phyloP scores from a whole-genome alignment of 1,284 basidiomycete species.

The Apiotrichum siamense region DNA sequence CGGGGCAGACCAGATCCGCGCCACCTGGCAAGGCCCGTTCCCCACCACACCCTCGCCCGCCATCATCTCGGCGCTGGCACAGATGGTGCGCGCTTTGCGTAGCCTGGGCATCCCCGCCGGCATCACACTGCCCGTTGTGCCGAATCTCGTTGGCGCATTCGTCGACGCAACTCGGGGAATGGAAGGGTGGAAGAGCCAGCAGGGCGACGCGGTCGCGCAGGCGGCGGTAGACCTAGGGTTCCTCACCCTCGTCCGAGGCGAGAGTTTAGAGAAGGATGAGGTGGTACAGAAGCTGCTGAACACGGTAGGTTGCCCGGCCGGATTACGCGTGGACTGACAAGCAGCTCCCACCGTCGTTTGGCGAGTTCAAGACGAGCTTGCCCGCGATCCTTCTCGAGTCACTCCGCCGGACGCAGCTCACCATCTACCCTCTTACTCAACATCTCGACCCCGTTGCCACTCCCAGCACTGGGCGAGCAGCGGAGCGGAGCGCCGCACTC shows the following conservation, averaged over 20 bases:
- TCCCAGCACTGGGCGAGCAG: not conserved
- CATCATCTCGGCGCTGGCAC: constrained; percentile 31
- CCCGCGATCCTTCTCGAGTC: constrained; percentile 24
- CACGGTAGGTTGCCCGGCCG: constrained; percentile 18
- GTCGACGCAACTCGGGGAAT: constrained; percentile 18
- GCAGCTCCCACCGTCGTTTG: constrained; percentile 1
- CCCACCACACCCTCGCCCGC: constrained; percentile 28
- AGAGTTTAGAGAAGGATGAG: constrained; percentile 15
- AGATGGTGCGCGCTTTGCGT: constrained; percentile 28
- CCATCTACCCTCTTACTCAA: constrained; percentile 27
- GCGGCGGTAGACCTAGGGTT: constrained; percentile 36
- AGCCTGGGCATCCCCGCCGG: constrained; percentile 34
- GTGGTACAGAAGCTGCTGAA: constrained; percentile 17
- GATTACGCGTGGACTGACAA: not conserved
- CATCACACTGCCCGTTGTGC: constrained; percentile 17
- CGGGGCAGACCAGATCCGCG: constrained; percentile 22
- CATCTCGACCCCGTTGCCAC: constrained; percentile 21
- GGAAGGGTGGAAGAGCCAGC: constrained; percentile 26
- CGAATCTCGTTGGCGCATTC: constrained; percentile 24
- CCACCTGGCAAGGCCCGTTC: constrained; percentile 32
- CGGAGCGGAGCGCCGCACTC: constrained; percentile 27
- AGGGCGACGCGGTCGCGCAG: constrained; percentile 22
- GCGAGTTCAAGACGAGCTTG: constrained; percentile 5
- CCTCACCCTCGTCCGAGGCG: constrained; percentile 24
- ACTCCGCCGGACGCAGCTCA: constrained; percentile 34